These are phyloP conservation scores for Phaeophleospora eucalypticola DNA, from an alignment of 2,329 filamentous ascomycete species.

Conservation along the genomic window DNA sequence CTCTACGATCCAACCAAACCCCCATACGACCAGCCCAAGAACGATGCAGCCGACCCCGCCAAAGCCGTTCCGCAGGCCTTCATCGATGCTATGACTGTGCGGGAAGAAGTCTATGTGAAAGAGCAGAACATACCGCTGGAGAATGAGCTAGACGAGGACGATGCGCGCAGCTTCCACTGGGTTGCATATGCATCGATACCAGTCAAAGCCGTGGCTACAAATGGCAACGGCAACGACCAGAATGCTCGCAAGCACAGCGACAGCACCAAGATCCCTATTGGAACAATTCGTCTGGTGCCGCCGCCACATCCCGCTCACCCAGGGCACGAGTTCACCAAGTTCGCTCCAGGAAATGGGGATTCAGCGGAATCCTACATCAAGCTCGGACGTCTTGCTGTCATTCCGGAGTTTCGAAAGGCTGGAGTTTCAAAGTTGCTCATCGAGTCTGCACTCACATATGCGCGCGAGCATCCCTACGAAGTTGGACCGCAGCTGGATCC, in stretches of 20 bases:
- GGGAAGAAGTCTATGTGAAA: constrained; percentile 54
- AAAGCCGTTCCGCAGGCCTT: constrained; percentile 43
- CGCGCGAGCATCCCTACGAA: constrained; percentile 53
- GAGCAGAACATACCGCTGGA: constrained; percentile 57
- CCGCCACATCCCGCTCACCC: constrained; percentile 58
- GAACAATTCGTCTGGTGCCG: constrained; percentile 74
- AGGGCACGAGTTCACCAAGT: constrained; percentile 42
- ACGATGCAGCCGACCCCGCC: constrained; percentile 29
- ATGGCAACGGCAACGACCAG: constrained; percentile 33
- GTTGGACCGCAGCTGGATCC: constrained; percentile 37
- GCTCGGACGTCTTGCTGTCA: constrained; percentile 71
- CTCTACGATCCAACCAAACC: constrained; percentile 29
- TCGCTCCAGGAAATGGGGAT: constrained; percentile 44
- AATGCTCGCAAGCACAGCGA: constrained; percentile 36
- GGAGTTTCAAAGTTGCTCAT: constrained; percentile 64
- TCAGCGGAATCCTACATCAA: constrained; percentile 71
- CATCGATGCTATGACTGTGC: constrained; percentile 55
- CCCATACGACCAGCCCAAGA: constrained; percentile 28
- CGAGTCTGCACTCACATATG: constrained; percentile 64
- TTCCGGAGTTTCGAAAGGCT: constrained; percentile 45
- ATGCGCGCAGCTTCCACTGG: constrained; percentile 78
- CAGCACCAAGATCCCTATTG: constrained; percentile 56
- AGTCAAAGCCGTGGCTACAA: constrained; percentile 32
- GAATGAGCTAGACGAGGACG: constrained; percentile 77
- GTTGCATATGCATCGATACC: constrained; percentile 69